Conservation (phyloP, 164 flowering plant genomes). For the Tetracentron sinense region DNA sequence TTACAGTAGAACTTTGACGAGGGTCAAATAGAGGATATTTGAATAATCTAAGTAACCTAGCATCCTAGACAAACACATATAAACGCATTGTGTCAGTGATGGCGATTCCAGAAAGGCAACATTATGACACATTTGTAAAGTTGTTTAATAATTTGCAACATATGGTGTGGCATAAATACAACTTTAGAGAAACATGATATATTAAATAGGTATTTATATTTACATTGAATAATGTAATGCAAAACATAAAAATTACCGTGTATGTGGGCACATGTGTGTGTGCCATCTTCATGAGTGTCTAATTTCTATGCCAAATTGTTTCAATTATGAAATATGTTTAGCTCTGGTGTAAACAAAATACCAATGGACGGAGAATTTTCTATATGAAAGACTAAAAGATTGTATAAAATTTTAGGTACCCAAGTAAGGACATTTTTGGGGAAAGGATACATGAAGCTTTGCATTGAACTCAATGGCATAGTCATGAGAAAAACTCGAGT, state of each 20-base stretch:
- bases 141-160: background rate
- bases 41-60: too few relatives aligned
- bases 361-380: background rate
- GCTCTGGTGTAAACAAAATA: background rate
- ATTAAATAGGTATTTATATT: background rate
- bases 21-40: too few relatives aligned
- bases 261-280: too few relatives aligned
- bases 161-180: background rate
- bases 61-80: too few relatives aligned
- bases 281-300: too few relatives aligned
- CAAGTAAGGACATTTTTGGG: background rate
- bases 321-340: background rate
- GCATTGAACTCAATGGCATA: slow-evolving; percentile 60
- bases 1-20: too few relatives aligned
- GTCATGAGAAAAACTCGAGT: slow-evolving; percentile 49
- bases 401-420: background rate
- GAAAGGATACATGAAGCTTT: slow-evolving; percentile 70
- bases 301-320: too few relatives aligned
- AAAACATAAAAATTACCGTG: too few relatives aligned
- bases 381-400: background rate
- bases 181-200: background rate
- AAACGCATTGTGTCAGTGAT: background rate
- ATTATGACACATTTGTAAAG: background rate
- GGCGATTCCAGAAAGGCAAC: background rate
- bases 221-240: too few relatives aligned